Base-by-base conservation (phyloP, 1,139 yeast species). In the Kodamaea plutei region DNA sequence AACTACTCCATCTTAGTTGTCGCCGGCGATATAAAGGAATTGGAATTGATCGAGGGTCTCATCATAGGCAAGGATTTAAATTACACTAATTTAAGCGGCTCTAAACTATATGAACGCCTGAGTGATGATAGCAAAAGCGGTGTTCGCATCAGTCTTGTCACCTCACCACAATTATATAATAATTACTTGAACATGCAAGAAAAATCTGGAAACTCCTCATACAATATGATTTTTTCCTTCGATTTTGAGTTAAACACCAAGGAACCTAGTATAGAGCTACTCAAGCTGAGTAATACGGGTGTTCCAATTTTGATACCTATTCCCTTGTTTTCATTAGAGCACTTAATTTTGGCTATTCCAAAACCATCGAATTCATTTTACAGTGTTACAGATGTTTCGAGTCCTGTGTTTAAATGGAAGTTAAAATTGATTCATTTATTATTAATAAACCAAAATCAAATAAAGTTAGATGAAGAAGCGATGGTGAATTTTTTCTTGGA, bases 11-110 rank as follows among this genome's bases (percentile, higher is more conserved):
- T 79, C 14, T 56, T 77, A 25, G 64, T 82, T n/a, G 71, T 79
- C 4, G 79, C 85, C 0, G 70, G 71, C 24, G 73, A 68, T 41
- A 68, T 79, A 20, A 78, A 80, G 44, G 91, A 82, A 47, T 54
- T 83, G 44, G 93, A 83, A 45, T 56, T 81, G 25, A 64, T 83
- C 4, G 93, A 83, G 48, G 81, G 85, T 0, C 56, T 79, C 15
- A 52, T 81, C 12, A 61, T 81, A 17, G 91, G 91, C 0, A 76
- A 81, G 45, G 54, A 62, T 23, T 52, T 78, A 17, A 63, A 65
- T 36, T 79, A 80, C 47, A 69, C 69, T 38, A 69, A 85, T 44
- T 66, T 77, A 36, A 75, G 84, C 24, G 80, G 83, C 10, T 64
- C 76, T 2, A 73, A 79, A 25, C 53, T 79, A 22, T 79, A 73